Evolutionary conservation across 257 asterid species (phyloP).

Genomic region (Capsicum pubescens): DNA sequence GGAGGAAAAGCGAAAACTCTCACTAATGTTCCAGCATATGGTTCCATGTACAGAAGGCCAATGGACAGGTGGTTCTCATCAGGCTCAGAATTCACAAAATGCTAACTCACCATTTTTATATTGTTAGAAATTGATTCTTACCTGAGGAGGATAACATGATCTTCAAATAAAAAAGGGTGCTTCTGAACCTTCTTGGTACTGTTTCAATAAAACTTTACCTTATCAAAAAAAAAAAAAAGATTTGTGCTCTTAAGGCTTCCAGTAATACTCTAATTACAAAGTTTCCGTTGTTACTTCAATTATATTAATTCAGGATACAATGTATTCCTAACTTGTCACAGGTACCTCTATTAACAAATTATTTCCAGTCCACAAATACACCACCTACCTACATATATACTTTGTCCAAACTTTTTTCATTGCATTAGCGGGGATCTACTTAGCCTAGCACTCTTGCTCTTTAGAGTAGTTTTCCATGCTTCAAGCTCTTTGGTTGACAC

Average conservation of each 20-base stretch:
- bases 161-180: background rate
- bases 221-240: background rate
- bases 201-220: too few relatives aligned
- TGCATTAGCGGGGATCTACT: background rate
- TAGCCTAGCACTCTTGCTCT: background rate
- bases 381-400: background rate
- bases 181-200: too few relatives aligned
- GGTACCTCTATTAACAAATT: background rate
- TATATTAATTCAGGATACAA: background rate
- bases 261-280: background rate
- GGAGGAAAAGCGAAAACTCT: background rate
- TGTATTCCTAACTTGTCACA: background rate
- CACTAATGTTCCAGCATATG: background rate
- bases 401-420: background rate
- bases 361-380: background rate
- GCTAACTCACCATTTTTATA: background rate
- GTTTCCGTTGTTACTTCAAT: background rate
- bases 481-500: background rate
- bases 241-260: background rate
- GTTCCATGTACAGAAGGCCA: constrained; percentile 9
- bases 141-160: background rate
- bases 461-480: background rate
- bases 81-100: background rate
- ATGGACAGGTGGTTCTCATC: background rate
- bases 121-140: background rate